phyloP scores from a whole-genome alignment of 148 eudicot genomes.

The Mesembryanthemum crystallinum region DNA sequence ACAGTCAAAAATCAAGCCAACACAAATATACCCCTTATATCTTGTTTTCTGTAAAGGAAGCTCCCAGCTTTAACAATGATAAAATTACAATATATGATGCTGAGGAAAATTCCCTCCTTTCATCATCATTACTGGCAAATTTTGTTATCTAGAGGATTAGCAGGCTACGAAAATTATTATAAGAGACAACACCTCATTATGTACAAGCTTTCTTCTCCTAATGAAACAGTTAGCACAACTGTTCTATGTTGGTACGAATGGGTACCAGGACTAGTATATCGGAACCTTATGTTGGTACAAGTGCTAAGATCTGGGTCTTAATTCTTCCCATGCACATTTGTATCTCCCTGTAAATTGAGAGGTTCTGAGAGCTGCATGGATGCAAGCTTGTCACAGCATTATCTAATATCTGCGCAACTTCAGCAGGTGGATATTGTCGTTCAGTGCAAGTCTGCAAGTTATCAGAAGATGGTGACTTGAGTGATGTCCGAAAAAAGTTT shows the following conservation, averaged over 20 bases:
- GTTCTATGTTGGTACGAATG: neutral
- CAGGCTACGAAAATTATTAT: slow-evolving; percentile 12
- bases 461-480: slow-evolving; percentile 12
- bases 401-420: slow-evolving; percentile 73
- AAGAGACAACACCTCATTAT: slow-evolving; percentile 5
- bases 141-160: neutral
- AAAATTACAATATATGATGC: neutral
- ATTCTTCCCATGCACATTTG: slow-evolving; percentile 84
- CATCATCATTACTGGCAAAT: neutral
- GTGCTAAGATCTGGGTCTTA: slow-evolving; percentile 75
- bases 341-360: slow-evolving; percentile 65
- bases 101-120: slow-evolving; percentile 9
- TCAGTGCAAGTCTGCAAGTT: slow-evolving; percentile 80
- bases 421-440: slow-evolving; percentile 77
- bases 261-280: neutral
- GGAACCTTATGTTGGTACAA: slow-evolving; percentile 47
- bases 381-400: slow-evolving; percentile 70
- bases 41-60: neutral
- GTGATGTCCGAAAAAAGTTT: neutral
- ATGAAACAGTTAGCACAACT: neutral
- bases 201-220: slow-evolving; percentile 22
- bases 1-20: too few species aligned
- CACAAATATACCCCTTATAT: neutral
- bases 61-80: neutral
- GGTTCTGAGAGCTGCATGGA: slow-evolving; percentile 71